Evolutionary conservation across 768 basidiomycete species (phyloP), one percentile per base, ranked within the genome.

Genomic region (Kwoniella newhampshirensis): DNA sequence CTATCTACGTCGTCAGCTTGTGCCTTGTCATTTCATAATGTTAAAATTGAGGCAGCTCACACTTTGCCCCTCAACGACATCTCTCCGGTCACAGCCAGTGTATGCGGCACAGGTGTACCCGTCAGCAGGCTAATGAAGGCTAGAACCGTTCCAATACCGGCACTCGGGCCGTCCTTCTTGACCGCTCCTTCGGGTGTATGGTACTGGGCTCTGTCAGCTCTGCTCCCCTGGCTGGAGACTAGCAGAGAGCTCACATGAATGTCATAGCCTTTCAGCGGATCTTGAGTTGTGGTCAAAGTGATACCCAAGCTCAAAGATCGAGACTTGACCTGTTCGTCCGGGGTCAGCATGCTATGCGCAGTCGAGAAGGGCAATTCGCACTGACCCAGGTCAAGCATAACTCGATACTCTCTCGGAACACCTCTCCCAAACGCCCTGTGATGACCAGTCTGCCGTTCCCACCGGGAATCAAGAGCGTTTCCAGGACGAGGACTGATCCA

Each of bases 101-200:
- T 81, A 17, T 84, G 80, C 4, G 87, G 84, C 4, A 90, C 85
- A 49, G 83, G 84, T 11, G 84, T 83, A 0, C 87, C 88, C 0
- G 86, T 89, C 23, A 94, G 78, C 13, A 93, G 79, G 4, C 91
- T 91, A 15, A 93, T 86, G 51, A 96, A 83, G 3, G 92, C 91
- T 66, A 91, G 88, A 2, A 85, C 84, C 84, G 93, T 91, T 0
- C 89, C 88, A 21, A 93, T 81, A 1, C 91, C 91, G 0, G 91
- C 91, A 68, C 87, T 89, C 0, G 91, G 91, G 0, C 92, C 91
- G 67, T 94, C 91, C 78, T 94, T 96, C 82, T 86, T 90, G 75
- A 91, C 87, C 1, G 90, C 88, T 0, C 92, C 93, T 1, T 88
- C 82, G 0, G 92, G 93, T 15, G 47, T 51, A 39, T 58, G 56